Conservation (phyloP, 371 early-diverging fungal species). For the Cokeromyces recurvatus region DNA sequence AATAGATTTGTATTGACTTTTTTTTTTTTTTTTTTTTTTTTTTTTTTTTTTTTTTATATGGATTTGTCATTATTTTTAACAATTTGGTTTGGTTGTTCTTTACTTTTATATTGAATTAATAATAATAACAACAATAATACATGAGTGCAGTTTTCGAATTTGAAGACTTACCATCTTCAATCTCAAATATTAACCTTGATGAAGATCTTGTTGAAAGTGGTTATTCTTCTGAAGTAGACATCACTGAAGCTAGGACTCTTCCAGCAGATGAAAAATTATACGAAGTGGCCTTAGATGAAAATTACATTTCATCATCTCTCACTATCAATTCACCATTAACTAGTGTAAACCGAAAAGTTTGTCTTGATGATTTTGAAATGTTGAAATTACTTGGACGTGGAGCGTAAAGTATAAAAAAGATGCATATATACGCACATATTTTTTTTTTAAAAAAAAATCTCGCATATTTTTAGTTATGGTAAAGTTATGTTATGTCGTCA, state of each 20-base stretch:
- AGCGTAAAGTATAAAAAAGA: conserved; percentile 20
- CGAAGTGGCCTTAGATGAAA: conserved; percentile 31
- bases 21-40: background rate
- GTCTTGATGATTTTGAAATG: conserved; percentile 87
- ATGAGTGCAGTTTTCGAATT: conserved; percentile 49
- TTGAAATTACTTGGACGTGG: conserved; percentile 95
- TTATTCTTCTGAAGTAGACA: conserved; percentile 37
- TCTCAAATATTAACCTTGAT: background rate
- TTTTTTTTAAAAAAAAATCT: no score
- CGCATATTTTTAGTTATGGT: conserved; percentile 39
- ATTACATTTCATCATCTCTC: conserved; percentile 36
- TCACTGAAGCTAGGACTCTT: conserved; percentile 25
- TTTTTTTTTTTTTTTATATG: conserved; percentile 7
- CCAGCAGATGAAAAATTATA: conserved; percentile 30
- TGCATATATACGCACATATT: no score
- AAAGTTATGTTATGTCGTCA: conserved; percentile 42
- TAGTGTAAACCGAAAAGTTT: conserved; percentile 56
- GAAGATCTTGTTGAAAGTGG: conserved; percentile 26
- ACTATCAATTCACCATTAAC: conserved; percentile 17
- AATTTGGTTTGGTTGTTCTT: conserved; percentile 8
- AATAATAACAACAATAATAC: background rate
- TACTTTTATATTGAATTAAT: conserved; percentile 7
- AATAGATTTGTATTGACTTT: no score
- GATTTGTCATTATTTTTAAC: conserved; percentile 2
- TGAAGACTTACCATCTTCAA: conserved; percentile 29